A percentile compares a stretch with the other conserved stretches of the same genome.
These are phyloP conservation scores for Amanita subjunquillea DNA, from an alignment of 768 basidiomycete species.

Conservation along the genomic window DNA sequence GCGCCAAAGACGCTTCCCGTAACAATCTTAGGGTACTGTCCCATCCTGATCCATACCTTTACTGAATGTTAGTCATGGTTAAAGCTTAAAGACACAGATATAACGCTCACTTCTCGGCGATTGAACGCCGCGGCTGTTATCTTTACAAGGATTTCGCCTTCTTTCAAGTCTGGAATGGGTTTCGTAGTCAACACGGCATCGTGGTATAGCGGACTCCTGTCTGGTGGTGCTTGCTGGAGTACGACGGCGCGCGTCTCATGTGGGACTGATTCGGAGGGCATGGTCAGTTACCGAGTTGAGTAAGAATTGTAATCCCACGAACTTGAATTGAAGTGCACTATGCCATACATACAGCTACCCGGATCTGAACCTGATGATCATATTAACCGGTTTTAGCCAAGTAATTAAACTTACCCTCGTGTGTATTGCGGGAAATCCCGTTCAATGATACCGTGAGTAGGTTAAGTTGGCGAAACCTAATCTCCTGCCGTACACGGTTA, in stretches of 20 bases:
- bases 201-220: slow-evolving; percentile 36
- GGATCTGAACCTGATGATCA: too few relatives aligned
- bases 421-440: too few relatives aligned
- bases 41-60: slow-evolving; percentile 68
- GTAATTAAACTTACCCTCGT: too few relatives aligned
- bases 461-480: too few relatives aligned
- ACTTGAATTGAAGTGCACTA: too few relatives aligned
- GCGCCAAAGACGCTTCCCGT: slow-evolving; percentile 55
- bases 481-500: too few relatives aligned
- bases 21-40: slow-evolving; percentile 53
- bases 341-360: too few relatives aligned
- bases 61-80: slow-evolving; percentile 3
- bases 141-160: slow-evolving; percentile 55
- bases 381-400: too few relatives aligned
- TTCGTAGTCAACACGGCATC: slow-evolving; percentile 44
- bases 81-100: background rate
- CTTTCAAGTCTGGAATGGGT: slow-evolving; percentile 38
- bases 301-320: too few relatives aligned
- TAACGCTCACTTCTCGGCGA: slow-evolving; percentile 50
- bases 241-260: slow-evolving; percentile 35
- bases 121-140: slow-evolving; percentile 69
- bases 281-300: too few relatives aligned
- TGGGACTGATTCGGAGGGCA: background rate
- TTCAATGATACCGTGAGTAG: too few relatives aligned
- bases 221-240: slow-evolving; percentile 30